Evolutionary conservation across 352 stramenopile genomes (phyloP).

Genomic region (Phytopythium sindhum): DNA sequence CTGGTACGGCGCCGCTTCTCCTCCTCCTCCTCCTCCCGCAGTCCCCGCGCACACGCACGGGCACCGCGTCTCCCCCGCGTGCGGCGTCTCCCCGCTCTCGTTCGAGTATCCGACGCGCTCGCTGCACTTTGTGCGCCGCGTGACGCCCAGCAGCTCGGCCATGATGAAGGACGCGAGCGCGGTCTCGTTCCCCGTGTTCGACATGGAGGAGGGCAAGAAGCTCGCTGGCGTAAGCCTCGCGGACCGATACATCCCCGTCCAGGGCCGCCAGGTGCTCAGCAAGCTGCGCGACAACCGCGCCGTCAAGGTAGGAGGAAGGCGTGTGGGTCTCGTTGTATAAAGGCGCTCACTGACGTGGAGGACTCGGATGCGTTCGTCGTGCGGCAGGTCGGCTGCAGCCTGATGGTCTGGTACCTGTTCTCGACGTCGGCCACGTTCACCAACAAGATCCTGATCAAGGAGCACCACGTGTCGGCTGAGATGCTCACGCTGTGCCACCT

Average conservation of each 20-base stretch:
- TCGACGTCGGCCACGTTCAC: conserved; percentile 78
- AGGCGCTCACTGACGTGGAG: neutral
- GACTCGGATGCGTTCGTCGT: neutral
- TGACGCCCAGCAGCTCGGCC: neutral
- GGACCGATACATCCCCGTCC: conserved; percentile 14
- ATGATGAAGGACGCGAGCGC: conserved; percentile 23
- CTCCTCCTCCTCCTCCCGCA: neutral
- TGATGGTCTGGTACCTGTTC: conserved; percentile 81
- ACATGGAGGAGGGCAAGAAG: conserved; percentile 25
- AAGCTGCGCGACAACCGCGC: conserved; percentile 29
- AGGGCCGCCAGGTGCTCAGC: conserved; percentile 15
- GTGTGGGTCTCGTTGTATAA: no score
- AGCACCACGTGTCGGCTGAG: conserved; percentile 80
- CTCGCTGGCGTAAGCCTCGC: conserved; percentile 11
- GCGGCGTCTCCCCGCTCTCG: conserved; percentile 4
- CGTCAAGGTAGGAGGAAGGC: conserved; percentile 2
- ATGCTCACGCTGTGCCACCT: conserved; percentile 85
- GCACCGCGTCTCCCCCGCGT: neutral
- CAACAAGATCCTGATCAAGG: conserved; percentile 86
- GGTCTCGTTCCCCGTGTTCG: conserved; percentile 24
- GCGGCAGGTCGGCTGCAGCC: conserved; percentile 29
- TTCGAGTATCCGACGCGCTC: conserved; percentile 6
- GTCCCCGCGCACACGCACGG: no score
- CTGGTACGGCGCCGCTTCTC: conserved; percentile 1
- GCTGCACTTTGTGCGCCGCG: conserved; percentile 8